A percentile compares a stretch with the other conserved stretches of the same genome.
Evolutionary conservation across 176 grass and related monocot genomes (phyloP).

Genomic region (Musa acuminata): DNA sequence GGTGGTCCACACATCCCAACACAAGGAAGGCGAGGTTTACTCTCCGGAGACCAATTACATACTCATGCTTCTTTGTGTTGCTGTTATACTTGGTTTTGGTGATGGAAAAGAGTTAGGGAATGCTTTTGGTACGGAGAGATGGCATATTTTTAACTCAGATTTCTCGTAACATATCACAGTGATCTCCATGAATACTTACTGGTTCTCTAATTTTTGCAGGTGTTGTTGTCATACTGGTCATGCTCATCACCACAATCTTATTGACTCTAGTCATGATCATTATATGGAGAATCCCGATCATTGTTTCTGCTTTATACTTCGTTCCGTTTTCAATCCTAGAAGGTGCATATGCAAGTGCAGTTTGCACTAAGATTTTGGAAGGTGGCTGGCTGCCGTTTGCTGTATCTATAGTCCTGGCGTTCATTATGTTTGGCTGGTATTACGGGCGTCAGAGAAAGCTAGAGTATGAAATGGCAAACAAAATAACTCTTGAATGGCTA

Average conservation of each 20-base stretch:
- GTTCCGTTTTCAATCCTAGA: constrained; percentile 52
- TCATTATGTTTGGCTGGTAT: constrained; percentile 78
- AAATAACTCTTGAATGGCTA: constrained; percentile 50
- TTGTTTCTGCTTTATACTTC: constrained; percentile 44
- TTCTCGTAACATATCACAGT: background rate
- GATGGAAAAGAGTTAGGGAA: constrained; percentile 76
- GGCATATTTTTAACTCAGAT: constrained; percentile 5
- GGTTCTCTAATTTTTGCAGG: constrained; percentile 33
- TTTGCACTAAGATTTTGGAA: constrained; percentile 68
- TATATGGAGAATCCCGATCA: constrained; percentile 43
- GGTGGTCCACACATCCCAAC: constrained; percentile 69
- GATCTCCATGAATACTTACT: background rate
- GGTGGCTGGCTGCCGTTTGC: constrained; percentile 78
- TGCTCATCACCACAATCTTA: constrained; percentile 82
- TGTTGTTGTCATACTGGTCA: constrained; percentile 78
- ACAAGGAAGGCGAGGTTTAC: constrained; percentile 84
- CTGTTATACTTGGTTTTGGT: constrained; percentile 62
- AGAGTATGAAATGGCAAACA: constrained; percentile 62
- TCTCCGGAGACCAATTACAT: constrained; percentile 82
- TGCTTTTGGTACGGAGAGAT: constrained; percentile 49
- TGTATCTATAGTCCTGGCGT: constrained; percentile 50
- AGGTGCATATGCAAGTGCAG: constrained; percentile 51
- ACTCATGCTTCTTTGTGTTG: constrained; percentile 69
- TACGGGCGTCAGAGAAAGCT: constrained; percentile 64
- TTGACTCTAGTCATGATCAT: constrained; percentile 77